Evolutionary conservation across 1,139 yeast species (phyloP).

Genomic region (Candida buenavistaensis): DNA sequence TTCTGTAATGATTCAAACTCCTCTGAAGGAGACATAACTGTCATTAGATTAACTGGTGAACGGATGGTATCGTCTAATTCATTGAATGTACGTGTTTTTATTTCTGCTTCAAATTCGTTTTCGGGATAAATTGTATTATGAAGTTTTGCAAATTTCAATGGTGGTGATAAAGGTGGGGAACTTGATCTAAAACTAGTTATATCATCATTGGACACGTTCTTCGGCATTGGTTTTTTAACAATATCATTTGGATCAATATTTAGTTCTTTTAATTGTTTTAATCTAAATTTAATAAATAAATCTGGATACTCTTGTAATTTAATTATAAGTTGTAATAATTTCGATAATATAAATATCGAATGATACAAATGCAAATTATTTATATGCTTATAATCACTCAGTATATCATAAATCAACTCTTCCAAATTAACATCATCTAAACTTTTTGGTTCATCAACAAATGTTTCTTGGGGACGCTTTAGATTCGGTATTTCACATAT

Average conservation of each 20-base stretch:
- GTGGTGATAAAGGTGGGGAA: conserved; percentile 23
- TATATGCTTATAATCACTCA: conserved; percentile 30
- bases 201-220: not conserved
- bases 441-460: conserved; percentile 42
- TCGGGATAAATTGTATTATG: conserved; percentile 6
- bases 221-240: not conserved
- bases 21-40: conserved; percentile 5
- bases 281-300: conserved; percentile 26
- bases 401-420: conserved; percentile 37
- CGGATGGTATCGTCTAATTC: conserved; percentile 4
- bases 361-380: conserved; percentile 39
- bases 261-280: conserved; percentile 25
- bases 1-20: conserved; percentile 8
- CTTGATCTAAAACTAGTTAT: conserved; percentile 5
- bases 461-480: conserved; percentile 41
- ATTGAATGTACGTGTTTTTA: conserved; percentile 2
- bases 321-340: conserved; percentile 35
- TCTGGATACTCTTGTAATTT: conserved; percentile 28
- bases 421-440: conserved; percentile 37
- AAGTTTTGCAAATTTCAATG: conserved; percentile 21
- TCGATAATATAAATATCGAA: conserved; percentile 33
- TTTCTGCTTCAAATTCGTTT: conserved; percentile 9
- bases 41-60: conserved; percentile 15
- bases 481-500: conserved; percentile 34
- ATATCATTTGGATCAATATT: conserved; percentile 19